A percentile compares a stretch with the other conserved stretches of the same genome.
Evolutionary conservation across 495 filamentous ascomycete species (phyloP).

Genomic region (Amphirosellinia nigrospora): DNA sequence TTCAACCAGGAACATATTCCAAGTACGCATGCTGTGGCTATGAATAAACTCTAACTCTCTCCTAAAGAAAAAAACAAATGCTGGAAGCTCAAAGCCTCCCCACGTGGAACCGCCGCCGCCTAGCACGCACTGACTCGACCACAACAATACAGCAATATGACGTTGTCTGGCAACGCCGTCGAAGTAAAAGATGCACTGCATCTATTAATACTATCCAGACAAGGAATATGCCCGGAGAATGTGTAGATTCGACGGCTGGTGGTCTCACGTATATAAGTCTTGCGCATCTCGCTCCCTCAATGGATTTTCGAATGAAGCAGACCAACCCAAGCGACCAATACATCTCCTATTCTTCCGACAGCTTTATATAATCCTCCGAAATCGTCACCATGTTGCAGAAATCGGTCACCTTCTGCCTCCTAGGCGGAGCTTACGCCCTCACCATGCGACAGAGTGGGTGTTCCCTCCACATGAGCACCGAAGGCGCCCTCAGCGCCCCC

Average conservation of each 20-base stretch:
- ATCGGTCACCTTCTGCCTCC: conserved; percentile 27
- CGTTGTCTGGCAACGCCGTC: conserved; percentile 15
- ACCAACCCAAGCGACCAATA: not conserved
- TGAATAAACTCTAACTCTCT: not conserved
- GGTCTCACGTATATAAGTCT: not conserved
- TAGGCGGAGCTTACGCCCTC: conserved; percentile 31
- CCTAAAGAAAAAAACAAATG: not conserved
- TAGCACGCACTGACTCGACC: conserved; percentile 4
- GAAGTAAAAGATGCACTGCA: conserved; percentile 6
- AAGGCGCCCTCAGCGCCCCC: conserved; percentile 25
- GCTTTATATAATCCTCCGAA: not conserved
- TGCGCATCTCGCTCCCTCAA: not conserved
- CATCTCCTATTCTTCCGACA: not conserved
- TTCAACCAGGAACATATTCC: not conserved
- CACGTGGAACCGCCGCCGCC: conserved; percentile 5
- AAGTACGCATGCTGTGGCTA: conserved; percentile 4
- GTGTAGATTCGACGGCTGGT: not conserved
- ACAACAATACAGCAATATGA: conserved; percentile 7
- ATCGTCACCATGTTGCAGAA: conserved; percentile 31
- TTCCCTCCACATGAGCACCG: conserved; percentile 32
- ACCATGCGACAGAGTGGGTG: conserved; percentile 34
- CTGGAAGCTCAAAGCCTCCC: not conserved
- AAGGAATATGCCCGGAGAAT: not conserved
- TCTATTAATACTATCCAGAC: not conserved
- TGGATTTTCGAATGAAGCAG: not conserved